Evolutionary conservation across 371 early-diverging fungal species (phyloP).

Genomic region (Blakeslea trispora): DNA sequence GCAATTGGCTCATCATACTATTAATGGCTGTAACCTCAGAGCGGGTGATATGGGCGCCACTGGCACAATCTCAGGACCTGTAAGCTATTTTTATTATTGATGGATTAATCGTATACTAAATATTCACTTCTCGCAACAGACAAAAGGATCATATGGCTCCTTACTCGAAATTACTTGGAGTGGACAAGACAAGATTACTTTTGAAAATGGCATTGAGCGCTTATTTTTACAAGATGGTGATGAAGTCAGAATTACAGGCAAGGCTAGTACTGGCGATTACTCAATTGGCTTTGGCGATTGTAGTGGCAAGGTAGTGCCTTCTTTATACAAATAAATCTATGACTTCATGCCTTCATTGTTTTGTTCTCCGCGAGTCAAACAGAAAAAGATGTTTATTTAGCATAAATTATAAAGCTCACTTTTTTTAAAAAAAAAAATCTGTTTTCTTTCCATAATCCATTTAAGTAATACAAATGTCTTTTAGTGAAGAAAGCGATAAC

Average conservation of each 20-base stretch:
- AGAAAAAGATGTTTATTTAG: too few species aligned
- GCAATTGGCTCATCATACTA: slow-evolving; percentile 93
- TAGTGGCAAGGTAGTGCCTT: slow-evolving; percentile 77
- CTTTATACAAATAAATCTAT: slow-evolving; percentile 6
- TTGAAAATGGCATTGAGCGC: slow-evolving; percentile 71
- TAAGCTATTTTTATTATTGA: slow-evolving; percentile 36
- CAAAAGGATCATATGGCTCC: slow-evolving; percentile 80
- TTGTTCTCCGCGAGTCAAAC: neutral
- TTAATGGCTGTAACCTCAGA: slow-evolving; percentile 94
- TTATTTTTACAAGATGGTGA: slow-evolving; percentile 94
- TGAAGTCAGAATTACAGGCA: slow-evolving; percentile 77
- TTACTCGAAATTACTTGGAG: slow-evolving; percentile 93
- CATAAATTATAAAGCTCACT: neutral
- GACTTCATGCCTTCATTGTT: neutral
- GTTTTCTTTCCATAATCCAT: neutral
- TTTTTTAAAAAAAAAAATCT: too few species aligned
- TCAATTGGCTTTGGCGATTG: slow-evolving; percentile 94
- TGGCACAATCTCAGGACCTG: slow-evolving; percentile 94
- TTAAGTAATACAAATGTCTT: too few species aligned
- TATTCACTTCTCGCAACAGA: too few species aligned
- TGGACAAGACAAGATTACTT: slow-evolving; percentile 66
- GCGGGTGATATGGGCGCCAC: slow-evolving; percentile 93
- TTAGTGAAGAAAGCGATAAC: too few species aligned
- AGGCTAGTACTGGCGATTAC: slow-evolving; percentile 62
- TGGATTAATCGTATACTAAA: too few species aligned